Conservation (phyloP, 345 rosid genomes). For the Pistacia integerrima region DNA sequence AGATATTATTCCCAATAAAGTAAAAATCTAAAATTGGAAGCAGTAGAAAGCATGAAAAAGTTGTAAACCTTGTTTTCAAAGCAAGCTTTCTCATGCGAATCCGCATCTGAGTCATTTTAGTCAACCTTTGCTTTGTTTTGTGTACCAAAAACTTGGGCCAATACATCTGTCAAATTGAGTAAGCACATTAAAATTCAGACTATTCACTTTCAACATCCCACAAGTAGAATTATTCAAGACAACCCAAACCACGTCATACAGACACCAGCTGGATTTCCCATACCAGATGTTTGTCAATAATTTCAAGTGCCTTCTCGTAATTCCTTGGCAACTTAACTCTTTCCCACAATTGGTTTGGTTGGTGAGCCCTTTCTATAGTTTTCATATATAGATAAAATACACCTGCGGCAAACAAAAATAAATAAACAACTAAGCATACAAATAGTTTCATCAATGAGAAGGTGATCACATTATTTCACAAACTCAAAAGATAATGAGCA, state of each 20-base stretch:
- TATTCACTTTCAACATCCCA: not conserved
- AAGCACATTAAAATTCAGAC: slow-evolving; percentile 2
- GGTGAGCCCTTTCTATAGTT: slow-evolving; percentile 96
- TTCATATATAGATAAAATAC: slow-evolving; percentile 93
- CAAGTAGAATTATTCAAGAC: not conserved
- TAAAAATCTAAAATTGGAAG: not conserved
- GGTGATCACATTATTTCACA: not conserved
- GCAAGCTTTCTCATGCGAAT: slow-evolving; percentile 94
- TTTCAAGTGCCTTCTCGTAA: slow-evolving; percentile 90
- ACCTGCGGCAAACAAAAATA: slow-evolving; percentile 40
- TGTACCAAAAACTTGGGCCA: slow-evolving; percentile 93
- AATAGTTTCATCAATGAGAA: not conserved
- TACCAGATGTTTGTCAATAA: slow-evolving; percentile 92
- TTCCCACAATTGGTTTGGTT: slow-evolving; percentile 89
- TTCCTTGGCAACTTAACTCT: slow-evolving; percentile 80
- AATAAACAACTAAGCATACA: not conserved
- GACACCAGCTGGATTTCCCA: slow-evolving; percentile 8
- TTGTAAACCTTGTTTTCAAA: slow-evolving; percentile 71
- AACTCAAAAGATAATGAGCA: not conserved
- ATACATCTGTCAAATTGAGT: slow-evolving; percentile 52
- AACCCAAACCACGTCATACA: not conserved
- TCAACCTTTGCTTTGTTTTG: slow-evolving; percentile 87
- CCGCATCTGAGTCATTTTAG: slow-evolving; percentile 99
- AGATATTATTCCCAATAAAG: not conserved
- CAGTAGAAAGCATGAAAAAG: slow-evolving; percentile 2